phyloP scores from a whole-genome alignment of 257 asterid genomes.

The Coffea eugenioides region DNA sequence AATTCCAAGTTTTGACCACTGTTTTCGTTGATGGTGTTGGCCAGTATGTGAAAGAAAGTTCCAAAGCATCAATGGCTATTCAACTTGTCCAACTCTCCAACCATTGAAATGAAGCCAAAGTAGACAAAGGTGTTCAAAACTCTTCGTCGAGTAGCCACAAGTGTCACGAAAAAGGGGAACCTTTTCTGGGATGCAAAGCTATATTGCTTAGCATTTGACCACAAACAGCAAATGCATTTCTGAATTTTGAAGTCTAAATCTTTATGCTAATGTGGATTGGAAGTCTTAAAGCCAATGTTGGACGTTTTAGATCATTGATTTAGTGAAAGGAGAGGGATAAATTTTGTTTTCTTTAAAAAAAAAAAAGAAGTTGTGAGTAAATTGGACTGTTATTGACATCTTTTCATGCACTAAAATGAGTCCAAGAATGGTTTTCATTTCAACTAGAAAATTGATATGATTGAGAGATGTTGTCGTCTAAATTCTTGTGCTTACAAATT shows the following conservation, averaged over 20 bases:
- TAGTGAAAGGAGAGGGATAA: neutral
- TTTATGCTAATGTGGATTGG: too few species aligned
- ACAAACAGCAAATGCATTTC: neutral
- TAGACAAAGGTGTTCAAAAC: slow-evolving; percentile 15
- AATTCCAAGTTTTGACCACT: neutral
- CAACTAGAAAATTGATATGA: neutral
- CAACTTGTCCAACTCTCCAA: neutral
- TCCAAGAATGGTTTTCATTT: neutral
- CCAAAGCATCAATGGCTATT: neutral
- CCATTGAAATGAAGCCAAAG: slow-evolving; percentile 12
- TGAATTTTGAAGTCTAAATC: too few species aligned
- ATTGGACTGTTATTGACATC: neutral
- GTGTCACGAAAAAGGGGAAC: neutral
- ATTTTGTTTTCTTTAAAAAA: too few species aligned
- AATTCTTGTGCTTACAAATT: neutral
- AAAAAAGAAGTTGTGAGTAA: neutral
- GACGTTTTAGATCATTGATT: neutral
- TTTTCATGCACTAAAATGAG: neutral
- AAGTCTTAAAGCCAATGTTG: neutral
- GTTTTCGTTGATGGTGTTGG: neutral
- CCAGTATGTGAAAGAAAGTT: neutral
- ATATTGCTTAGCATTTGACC: neutral
- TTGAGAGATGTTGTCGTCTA: neutral
- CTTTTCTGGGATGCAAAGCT: neutral
- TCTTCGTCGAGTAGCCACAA: slow-evolving; percentile 57